Evolutionary conservation across 108 stramenopile genomes (phyloP), one percentile per base, ranked within the genome.

Genomic region (Seminavis robusta): DNA sequence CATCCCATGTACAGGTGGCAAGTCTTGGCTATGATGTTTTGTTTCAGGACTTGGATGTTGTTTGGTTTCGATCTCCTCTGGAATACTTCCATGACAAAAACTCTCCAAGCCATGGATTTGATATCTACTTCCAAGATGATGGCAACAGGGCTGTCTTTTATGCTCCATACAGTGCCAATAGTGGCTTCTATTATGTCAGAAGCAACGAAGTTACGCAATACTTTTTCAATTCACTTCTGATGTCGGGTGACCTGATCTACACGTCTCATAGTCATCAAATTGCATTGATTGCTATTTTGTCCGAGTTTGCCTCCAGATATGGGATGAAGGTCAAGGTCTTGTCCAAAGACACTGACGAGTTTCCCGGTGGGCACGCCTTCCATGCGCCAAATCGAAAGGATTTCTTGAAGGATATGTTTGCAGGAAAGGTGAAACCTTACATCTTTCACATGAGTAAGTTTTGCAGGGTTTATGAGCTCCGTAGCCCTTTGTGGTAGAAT

Each of bases 1-100:
- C n/a, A n/a, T n/a, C n/a, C n/a, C n/a, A n/a, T n/a, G n/a, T n/a
- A n/a, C n/a, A n/a, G n/a, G n/a, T n/a, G n/a, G n/a, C n/a, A n/a
- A 46, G 44, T 27, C 52, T 81, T 27, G 88, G 90, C 8, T 86
- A 88, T 52, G 85, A 96, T 58, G 63, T 94, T 0, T 55, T 96
- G 16, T 96, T 92, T 64, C 95, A 83, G 51, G 90, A 88, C 60
- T 84, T 90, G 1, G 84, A 92, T 37, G 45, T 83, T 4, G 65
- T 88, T 19, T 73, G 80, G 83, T 71, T 76, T 31, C 37, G 73
- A 62, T 73, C 81, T 71, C 82, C 86, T 15, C 33, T 89, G 17
- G 79, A 60, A 25, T 88, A 84, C 41, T 74, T 85, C 38, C 41
- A 65, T 38, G 60, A 52, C 23, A 43, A 61, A 4, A 16, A 46